Percentiles rank a stretch among this genome's conserved stretches.
phyloP scores from a whole-genome alignment of 768 basidiomycete species.

The Calocera viscosa region DNA sequence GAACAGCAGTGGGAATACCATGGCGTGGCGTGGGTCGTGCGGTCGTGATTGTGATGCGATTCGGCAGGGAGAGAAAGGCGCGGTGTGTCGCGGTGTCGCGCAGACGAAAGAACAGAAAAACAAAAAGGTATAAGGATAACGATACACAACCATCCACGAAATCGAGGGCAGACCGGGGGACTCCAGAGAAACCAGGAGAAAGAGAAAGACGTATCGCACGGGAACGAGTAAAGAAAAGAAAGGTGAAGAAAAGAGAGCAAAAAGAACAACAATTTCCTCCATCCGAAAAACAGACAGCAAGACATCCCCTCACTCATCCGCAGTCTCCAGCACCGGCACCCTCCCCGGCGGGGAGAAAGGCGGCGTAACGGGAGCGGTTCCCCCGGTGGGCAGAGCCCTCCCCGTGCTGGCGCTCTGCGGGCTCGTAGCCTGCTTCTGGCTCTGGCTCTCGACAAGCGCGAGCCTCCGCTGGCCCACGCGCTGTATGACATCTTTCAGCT shows the following conservation, averaged over 20 bases:
- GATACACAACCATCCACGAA: not conserved
- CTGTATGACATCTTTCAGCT: slow-evolving; percentile 78
- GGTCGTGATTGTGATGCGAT: not conserved
- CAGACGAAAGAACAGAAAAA: not conserved
- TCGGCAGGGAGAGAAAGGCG: not conserved
- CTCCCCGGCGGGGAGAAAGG: not conserved
- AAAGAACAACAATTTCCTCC: not conserved
- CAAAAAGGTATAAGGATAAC: not conserved
- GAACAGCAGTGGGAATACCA: not conserved
- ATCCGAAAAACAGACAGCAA: too few species aligned
- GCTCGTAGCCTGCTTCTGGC: not conserved
- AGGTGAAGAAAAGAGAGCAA: too few species aligned
- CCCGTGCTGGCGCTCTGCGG: not conserved
- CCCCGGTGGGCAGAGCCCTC: not conserved
- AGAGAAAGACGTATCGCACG: not conserved
- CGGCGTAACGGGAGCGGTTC: not conserved
- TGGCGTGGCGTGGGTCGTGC: too few species aligned
- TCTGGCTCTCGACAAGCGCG: not conserved
- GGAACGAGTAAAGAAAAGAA: too few species aligned
- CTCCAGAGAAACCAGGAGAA: not conserved
- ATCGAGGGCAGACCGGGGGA: not conserved
- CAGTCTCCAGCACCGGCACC: not conserved
- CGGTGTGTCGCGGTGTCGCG: not conserved
- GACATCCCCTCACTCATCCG: not conserved
- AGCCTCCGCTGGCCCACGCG: slow-evolving; percentile 59